Percentiles rank a stretch among this genome's conserved stretches.
Evolutionary conservation across 108 stramenopile genomes (phyloP).

Genomic region (Conticribra weissflogii): DNA sequence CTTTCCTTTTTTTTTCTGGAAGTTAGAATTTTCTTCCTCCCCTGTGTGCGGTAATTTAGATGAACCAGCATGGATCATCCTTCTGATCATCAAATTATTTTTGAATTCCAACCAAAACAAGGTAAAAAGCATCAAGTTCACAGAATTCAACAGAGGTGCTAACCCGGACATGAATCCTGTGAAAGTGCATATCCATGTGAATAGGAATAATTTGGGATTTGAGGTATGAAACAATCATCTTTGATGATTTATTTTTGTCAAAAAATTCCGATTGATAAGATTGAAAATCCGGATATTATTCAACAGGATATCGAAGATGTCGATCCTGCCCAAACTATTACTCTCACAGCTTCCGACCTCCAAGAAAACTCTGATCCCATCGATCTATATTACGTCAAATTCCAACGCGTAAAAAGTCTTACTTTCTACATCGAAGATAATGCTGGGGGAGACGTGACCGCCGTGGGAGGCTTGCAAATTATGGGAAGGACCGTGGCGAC

Average conservation of each 20-base stretch:
- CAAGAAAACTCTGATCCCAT: constrained; percentile 65
- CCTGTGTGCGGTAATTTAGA: too few species aligned
- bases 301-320: constrained; percentile 83
- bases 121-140: constrained; percentile 82
- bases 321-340: constrained; percentile 77
- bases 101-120: constrained; percentile 8
- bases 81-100: too few species aligned
- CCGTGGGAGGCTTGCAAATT: constrained; percentile 76
- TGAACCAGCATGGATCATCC: too few species aligned
- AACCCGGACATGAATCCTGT: constrained; percentile 77
- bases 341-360: constrained; percentile 72
- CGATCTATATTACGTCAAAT: constrained; percentile 77
- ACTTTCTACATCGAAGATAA: constrained; percentile 91
- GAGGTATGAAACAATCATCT: constrained; percentile 40
- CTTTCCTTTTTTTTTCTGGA: too few species aligned
- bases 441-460: constrained; percentile 77
- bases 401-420: constrained; percentile 80
- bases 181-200: constrained; percentile 73
- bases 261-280: too few species aligned
- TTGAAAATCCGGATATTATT: too few species aligned
- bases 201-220: constrained; percentile 83
- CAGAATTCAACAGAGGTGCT: constrained; percentile 74
- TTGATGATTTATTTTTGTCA: background rate
- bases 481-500: constrained; percentile 72
- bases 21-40: too few species aligned